These are phyloP conservation scores for Seiridium unicorne DNA, from an alignment of 2,329 filamentous ascomycete genomes.

Conservation along the genomic window DNA sequence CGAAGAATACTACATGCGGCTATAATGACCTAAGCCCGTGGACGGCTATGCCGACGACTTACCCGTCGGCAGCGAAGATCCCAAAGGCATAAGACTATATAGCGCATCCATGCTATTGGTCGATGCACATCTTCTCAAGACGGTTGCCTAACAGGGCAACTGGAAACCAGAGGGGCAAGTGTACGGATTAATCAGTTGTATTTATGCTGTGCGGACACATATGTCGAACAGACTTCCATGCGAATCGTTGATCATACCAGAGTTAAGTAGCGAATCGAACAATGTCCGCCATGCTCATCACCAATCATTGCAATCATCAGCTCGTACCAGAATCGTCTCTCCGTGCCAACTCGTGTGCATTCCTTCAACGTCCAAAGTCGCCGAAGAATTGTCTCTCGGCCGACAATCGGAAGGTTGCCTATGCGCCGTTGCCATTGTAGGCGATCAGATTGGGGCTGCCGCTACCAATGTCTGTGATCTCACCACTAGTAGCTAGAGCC, in stretches of 20 bases:
- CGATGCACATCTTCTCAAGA: not conserved
- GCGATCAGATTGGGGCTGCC: slow-evolving; percentile 3
- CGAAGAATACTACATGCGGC: slow-evolving; percentile 42
- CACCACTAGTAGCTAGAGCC: slow-evolving; percentile 4
- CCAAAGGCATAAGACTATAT: slow-evolving; percentile 20
- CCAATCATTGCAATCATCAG: not conserved
- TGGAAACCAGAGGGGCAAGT: not conserved
- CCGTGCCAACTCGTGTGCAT: too few relatives aligned
- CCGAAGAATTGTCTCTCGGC: not conserved
- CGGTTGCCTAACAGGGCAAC: too few relatives aligned
- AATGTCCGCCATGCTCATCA: not conserved
- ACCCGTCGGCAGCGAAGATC: slow-evolving; percentile 41
- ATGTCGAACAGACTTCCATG: not conserved
- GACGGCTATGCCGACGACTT: slow-evolving; percentile 41
- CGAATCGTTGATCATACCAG: not conserved
- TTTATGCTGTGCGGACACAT: not conserved
- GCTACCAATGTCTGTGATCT: slow-evolving; percentile 4
- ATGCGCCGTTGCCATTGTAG: slow-evolving; percentile 7
- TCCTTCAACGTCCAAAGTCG: too few relatives aligned
- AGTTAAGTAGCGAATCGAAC: not conserved
- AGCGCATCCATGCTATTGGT: not conserved
- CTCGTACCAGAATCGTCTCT: too few relatives aligned
- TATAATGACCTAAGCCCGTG: slow-evolving; percentile 43
- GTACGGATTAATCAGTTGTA: not conserved
- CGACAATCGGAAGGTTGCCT: not conserved